A percentile compares a stretch with the other conserved stretches of the same genome.
These are phyloP conservation scores for Lablab purpureus DNA, from an alignment of 306 rosid genomes.

Conservation along the genomic window DNA sequence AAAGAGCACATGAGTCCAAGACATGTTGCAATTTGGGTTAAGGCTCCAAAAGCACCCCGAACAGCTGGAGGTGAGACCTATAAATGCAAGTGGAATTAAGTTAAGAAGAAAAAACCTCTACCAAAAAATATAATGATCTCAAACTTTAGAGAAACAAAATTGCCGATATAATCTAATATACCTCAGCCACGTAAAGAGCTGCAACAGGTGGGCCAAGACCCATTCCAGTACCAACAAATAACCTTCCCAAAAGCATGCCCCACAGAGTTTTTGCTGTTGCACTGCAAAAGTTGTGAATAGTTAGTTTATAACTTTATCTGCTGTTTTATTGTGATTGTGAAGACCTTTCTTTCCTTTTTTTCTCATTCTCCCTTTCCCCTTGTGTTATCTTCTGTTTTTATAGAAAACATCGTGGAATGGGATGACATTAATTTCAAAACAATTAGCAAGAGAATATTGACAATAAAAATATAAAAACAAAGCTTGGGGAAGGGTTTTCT, in stretches of 20 bases:
- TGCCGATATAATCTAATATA: constrained; percentile 37
- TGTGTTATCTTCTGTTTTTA: constrained; percentile 12
- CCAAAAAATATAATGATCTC: constrained; percentile 26
- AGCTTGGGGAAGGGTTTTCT: background rate
- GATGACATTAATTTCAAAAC: constrained; percentile 33
- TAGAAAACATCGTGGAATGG: constrained; percentile 1
- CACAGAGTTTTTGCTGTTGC: constrained; percentile 71
- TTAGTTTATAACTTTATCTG: constrained; percentile 41
- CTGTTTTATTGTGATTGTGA: constrained; percentile 17
- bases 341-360: background rate
- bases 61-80: constrained; percentile 84
- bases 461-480: background rate
- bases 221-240: constrained; percentile 87
- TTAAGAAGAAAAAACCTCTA: constrained; percentile 11
- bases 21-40: constrained; percentile 88
- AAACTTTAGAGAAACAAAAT: constrained; percentile 29
- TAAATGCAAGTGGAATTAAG: constrained; percentile 37
- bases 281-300: constrained; percentile 53
- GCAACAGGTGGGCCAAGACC: constrained; percentile 90
- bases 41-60: constrained; percentile 81
- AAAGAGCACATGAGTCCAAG: constrained; percentile 80
- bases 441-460: constrained; percentile 20
- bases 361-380: constrained; percentile 2
- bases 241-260: constrained; percentile 92
- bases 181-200: constrained; percentile 92